phyloP scores from a whole-genome alignment of 768 basidiomycete species.

The Podaxis rugospora region DNA sequence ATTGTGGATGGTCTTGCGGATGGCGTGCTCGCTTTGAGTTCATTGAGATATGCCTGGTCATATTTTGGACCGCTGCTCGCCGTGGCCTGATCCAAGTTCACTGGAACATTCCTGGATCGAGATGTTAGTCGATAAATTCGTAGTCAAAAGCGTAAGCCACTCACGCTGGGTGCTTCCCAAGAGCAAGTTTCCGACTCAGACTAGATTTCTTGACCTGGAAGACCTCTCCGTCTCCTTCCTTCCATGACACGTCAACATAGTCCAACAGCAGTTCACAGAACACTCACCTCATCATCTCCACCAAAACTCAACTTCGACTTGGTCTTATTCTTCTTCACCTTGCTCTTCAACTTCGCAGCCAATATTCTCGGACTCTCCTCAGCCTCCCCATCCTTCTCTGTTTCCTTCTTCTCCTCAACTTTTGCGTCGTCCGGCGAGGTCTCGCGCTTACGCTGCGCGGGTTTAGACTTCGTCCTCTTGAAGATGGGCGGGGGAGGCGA shows the following conservation, averaged over 20 bases:
- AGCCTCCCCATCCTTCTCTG: constrained; percentile 23
- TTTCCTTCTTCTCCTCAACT: constrained; percentile 4
- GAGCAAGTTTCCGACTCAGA: constrained; percentile 60
- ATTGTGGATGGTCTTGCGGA: constrained; percentile 42
- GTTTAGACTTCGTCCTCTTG: constrained; percentile 44
- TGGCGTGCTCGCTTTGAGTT: constrained; percentile 76
- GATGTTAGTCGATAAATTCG: neutral
- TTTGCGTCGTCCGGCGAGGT: constrained; percentile 32
- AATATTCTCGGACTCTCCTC: constrained; percentile 57
- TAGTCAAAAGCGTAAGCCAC: constrained; percentile 12
- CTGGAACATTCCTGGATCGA: constrained; percentile 35
- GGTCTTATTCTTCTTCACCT: constrained; percentile 59
- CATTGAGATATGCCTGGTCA: constrained; percentile 65
- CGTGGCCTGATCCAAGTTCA: constrained; percentile 53
- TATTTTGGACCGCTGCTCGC: constrained; percentile 58
- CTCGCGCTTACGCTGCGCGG: constrained; percentile 35
- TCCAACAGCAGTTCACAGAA: constrained; percentile 9
- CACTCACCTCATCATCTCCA: constrained; percentile 56
- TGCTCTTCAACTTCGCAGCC: constrained; percentile 67
- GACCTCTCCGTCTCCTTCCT: constrained; percentile 58
- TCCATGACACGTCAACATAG: neutral
- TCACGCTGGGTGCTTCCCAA: constrained; percentile 53
- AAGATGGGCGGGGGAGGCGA: constrained; percentile 45
- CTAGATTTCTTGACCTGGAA: constrained; percentile 82
- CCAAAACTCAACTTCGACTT: constrained; percentile 79